A percentile compares a stretch with the other conserved stretches of the same genome.
Conservation (phyloP, 108 stramenopile species). For the Skeletonema potamos region DNA sequence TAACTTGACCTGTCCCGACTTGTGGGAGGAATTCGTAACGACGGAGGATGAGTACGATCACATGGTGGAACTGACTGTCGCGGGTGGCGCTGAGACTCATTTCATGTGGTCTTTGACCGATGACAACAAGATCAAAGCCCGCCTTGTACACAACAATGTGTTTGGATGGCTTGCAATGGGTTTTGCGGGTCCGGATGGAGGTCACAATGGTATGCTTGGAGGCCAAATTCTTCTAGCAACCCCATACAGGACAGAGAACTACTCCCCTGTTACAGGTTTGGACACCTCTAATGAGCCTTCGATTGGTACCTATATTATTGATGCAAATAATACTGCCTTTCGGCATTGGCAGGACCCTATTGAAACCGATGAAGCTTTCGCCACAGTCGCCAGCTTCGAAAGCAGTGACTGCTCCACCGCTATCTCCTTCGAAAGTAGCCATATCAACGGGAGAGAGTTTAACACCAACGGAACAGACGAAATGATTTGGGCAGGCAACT, state of each 20-base stretch:
- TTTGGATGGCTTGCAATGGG: slow-evolving; percentile 60
- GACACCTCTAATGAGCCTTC: slow-evolving; percentile 19
- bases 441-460: slow-evolving; percentile 44
- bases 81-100: no score
- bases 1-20: no score
- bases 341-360: slow-evolving; percentile 72
- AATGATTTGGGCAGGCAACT: slow-evolving; percentile 70
- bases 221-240: slow-evolving; percentile 45
- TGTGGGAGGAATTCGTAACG: no score
- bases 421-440: slow-evolving; percentile 49
- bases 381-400: slow-evolving; percentile 7
- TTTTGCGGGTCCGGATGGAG: no score
- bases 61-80: no score
- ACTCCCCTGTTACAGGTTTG: slow-evolving; percentile 45
- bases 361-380: slow-evolving; percentile 41
- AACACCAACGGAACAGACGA: slow-evolving; percentile 56
- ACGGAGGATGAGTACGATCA: no score
- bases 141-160: slow-evolving; percentile 49
- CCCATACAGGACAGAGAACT: slow-evolving; percentile 51
- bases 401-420: slow-evolving; percentile 61
- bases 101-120: no score
- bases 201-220: slow-evolving; percentile 60
- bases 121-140: slow-evolving; percentile 37
- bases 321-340: slow-evolving; percentile 39
- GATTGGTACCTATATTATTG: slow-evolving; percentile 53